Base-by-base conservation (phyloP, 2,329 filamentous ascomycete genomes). In the Colletotrichum tamarilloi region DNA sequence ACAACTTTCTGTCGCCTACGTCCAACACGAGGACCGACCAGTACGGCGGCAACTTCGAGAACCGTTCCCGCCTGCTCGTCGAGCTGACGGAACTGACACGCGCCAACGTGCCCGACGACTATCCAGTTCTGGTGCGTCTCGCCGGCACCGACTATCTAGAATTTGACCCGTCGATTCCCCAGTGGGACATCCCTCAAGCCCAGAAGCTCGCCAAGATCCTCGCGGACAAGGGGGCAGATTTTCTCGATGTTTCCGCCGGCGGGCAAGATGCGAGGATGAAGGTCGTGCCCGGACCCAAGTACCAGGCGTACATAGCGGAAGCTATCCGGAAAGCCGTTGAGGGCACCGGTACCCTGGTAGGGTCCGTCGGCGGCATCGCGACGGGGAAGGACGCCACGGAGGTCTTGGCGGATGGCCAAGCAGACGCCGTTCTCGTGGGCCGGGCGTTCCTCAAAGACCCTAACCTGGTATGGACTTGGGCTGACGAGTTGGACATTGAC, bases 71-170 rank as follows among this genome's bases (percentile, higher is more conserved):
- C 5, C 78, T 87, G 8, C 66, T 78, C 19, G 79, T 85, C 38
- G 77, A 80, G 59, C 30, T 92, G 38, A 87, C 91, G 14, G 88
- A 93, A 52, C 80, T 90, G 12, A 87, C 89, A 1, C 87, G 94
- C 22, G 83, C 85, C 4, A 86, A 85, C 2, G 91, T 94, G 1
- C 92, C 92, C 0, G 83, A 89, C 9, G 80, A 84, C 19, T 92
- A 92, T 87, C 94, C 94, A 0, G 84, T 95, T 0, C 90, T 95
- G 78, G 83, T 93, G 16, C 90, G 93, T 30, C 88, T 95, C 76
- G 90, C 88, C 9, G 92, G 91, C 1, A 92, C 90, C 0, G 93
- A 95, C 78, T 95, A 92, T 89, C 86, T 95, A 0, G 91, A 94
- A 73, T 84, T 88, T 76, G 85, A 87, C 58, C 85, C 85, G 2